Percentiles rank a stretch among this genome's conserved stretches.
phyloP scores from a whole-genome alignment of 495 filamentous ascomycete genomes.

The Neurospora pannonica region DNA sequence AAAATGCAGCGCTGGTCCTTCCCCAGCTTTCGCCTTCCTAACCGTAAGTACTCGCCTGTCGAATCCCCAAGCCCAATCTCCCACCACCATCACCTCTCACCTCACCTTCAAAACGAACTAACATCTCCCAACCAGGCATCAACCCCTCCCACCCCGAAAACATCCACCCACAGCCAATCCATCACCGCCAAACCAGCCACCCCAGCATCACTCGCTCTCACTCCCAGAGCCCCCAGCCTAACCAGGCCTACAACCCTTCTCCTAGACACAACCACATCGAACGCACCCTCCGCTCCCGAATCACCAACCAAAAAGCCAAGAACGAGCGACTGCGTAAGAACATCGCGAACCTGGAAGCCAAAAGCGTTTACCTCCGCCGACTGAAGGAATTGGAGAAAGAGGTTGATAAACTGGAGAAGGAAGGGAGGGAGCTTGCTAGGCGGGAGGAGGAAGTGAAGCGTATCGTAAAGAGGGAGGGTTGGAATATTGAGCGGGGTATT shows the following conservation, averaged over 20 bases:
- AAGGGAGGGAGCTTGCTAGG: background rate
- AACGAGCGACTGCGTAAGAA: background rate
- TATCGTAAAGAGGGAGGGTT: background rate
- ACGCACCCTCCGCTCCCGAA: background rate
- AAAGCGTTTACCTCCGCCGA: background rate
- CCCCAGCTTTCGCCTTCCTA: background rate
- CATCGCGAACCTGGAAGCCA: background rate
- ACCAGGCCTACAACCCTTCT: background rate
- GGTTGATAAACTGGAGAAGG: background rate
- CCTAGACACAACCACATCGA: background rate
- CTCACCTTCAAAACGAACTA: background rate
- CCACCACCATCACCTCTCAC: background rate
- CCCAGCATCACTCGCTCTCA: too few relatives aligned
- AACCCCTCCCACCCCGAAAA: background rate
- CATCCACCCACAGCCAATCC: background rate
- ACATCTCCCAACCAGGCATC: background rate
- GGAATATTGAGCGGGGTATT: too few relatives aligned
- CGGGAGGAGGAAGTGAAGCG: background rate
- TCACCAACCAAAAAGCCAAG: background rate
- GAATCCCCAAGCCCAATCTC: background rate
- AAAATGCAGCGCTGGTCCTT: background rate
- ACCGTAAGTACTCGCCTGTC: background rate
- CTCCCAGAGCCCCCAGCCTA: too few relatives aligned
- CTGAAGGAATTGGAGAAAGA: background rate
- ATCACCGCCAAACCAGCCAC: background rate